phyloP scores from a whole-genome alignment of 164 flowering plant species.

The Santalum album region DNA sequence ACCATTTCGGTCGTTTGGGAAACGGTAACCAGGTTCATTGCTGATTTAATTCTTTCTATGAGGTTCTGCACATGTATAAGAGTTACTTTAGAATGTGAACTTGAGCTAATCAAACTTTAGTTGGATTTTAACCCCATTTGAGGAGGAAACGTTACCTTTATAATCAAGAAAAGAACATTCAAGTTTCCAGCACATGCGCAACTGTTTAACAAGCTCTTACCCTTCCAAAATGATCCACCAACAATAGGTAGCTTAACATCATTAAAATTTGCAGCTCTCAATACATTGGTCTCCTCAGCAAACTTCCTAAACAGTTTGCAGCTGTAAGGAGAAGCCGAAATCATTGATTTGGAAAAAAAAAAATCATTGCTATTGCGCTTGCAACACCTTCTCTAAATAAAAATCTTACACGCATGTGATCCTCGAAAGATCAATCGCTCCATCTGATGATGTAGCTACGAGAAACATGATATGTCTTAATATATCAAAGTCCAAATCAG shows the following conservation, averaged over 20 bases:
- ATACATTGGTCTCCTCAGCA: neutral
- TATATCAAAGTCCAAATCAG: neutral
- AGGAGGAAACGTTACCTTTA: neutral
- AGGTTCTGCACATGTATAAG: neutral
- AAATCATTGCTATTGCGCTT: neutral
- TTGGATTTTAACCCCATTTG: neutral
- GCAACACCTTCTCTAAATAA: too few relatives aligned
- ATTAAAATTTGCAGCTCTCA: neutral
- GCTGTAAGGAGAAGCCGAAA: neutral
- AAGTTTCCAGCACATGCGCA: constrained; percentile 1
- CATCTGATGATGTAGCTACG: neutral
- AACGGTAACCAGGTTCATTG: neutral
- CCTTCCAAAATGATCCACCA: neutral
- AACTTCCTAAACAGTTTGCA: neutral
- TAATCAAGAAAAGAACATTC: neutral
- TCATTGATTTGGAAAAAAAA: too few relatives aligned
- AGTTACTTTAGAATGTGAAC: neutral
- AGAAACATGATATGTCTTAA: neutral
- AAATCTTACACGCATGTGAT: neutral
- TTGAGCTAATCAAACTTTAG: neutral
- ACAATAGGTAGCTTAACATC: neutral
- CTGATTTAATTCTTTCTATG: neutral
- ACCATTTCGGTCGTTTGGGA: neutral
- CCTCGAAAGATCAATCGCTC: neutral
- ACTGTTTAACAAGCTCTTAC: neutral